Evolutionary conservation across 1,284 basidiomycete species (phyloP), one percentile per base, ranked within the genome.

Genomic region (Vanrija pseudolonga): DNA sequence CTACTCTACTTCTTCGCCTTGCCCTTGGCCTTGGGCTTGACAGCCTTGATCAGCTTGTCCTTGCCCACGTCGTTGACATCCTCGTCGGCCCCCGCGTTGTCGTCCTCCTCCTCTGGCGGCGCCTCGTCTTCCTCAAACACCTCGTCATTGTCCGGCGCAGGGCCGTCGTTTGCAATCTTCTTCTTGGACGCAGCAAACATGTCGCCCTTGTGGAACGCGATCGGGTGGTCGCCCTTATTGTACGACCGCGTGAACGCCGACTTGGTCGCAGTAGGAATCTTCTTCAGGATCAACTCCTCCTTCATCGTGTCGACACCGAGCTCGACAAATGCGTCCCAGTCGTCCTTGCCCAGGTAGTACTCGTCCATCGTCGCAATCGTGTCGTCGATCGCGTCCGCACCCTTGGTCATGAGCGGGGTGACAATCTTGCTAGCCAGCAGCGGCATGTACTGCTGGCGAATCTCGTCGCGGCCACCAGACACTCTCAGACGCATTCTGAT

Each of bases 291-390:
- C 0, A 80, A 43, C 0, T 88, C 87, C 45, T 89, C 88, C 61
- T 83, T 84, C 67, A 86, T 83, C 6, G 87, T 81, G 55, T 85
- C 94, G 11, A 98, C 82, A 0, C 94, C 95, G 11, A 98, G 82
- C 73, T 98, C 95, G 51, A 98, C 83, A 49, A 98, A 82, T 11
- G 89, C 86, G 64, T 98, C 96, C 89, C 94, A 95, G 69, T 98
- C 95, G 38, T 98, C 95, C 61, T 89, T 88, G 6, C 86, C 86
- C 37, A 98, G 77, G 76, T 85, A 98, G 74, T 98, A 98, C 45
- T 89, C 87, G 74, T 98, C 95, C 92, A 98, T 95, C 15, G 80
- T 77, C 22, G 83, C 80, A 55, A 98, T 97, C 22, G 94, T 85
- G 2, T 86, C 85, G 1, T 87, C 85, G 4, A 96, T 83, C 1